These are phyloP conservation scores for Peronospora destructor DNA, from an alignment of 352 stramenopile species.

Conservation along the genomic window DNA sequence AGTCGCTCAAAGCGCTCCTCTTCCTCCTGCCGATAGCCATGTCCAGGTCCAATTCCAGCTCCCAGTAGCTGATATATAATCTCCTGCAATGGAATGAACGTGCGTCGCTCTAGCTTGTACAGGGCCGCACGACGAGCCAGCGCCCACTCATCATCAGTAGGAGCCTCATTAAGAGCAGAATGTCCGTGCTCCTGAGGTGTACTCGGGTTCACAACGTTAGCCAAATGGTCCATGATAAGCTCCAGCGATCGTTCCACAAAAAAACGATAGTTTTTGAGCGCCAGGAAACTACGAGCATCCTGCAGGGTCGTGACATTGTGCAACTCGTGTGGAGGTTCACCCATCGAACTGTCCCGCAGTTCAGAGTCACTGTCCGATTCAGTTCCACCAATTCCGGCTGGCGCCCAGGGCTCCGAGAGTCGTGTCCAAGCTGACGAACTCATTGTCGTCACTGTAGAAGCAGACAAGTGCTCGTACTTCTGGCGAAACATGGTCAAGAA, in stretches of 20 bases:
- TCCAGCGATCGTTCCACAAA: conserved; percentile 60
- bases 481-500: conserved; percentile 51
- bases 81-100: conserved; percentile 63
- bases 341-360: conserved; percentile 21
- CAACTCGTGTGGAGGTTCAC: conserved; percentile 21
- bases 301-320: conserved; percentile 36
- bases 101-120: conserved; percentile 56
- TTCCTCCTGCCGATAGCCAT: conserved; percentile 25
- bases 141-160: conserved; percentile 47
- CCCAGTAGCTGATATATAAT: conserved; percentile 59
- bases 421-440: conserved; percentile 27
- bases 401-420: conserved; percentile 26
- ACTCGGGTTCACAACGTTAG: conserved; percentile 11
- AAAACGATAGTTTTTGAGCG: conserved; percentile 67
- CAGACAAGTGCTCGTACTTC: conserved; percentile 34
- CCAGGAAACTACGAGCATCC: conserved; percentile 46
- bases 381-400: conserved; percentile 3
- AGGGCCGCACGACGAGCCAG: conserved; percentile 39
- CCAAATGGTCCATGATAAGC: conserved; percentile 43
- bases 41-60: conserved; percentile 15
- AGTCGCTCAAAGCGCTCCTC: conserved; percentile 51
- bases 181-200: conserved; percentile 16
- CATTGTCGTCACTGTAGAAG: conserved; percentile 9
- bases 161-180: conserved; percentile 12
- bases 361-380: conserved; percentile 30